phyloP scores from a whole-genome alignment of 495 filamentous ascomycete genomes.

The Endocarpon pusillum region DNA sequence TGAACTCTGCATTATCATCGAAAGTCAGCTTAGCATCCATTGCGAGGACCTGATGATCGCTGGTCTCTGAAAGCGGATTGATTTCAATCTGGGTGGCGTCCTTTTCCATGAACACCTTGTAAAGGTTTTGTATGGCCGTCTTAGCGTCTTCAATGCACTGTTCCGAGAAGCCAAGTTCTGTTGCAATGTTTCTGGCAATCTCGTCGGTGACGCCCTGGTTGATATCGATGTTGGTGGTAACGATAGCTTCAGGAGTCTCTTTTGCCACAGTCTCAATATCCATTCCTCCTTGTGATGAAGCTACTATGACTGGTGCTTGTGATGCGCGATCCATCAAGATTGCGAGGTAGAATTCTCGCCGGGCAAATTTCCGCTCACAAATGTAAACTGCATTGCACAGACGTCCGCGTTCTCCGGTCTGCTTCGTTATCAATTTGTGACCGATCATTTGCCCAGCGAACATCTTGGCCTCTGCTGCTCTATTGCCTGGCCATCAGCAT shows the following conservation, averaged over 20 bases:
- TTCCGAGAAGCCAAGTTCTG: slow-evolving; percentile 86
- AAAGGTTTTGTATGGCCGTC: slow-evolving; percentile 93
- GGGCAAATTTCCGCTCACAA: slow-evolving; percentile 97
- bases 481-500: slow-evolving; percentile 15
- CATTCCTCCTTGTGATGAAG: slow-evolving; percentile 96
- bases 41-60: slow-evolving; percentile 88
- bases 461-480: slow-evolving; percentile 78
- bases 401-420: slow-evolving; percentile 82
- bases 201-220: slow-evolving; percentile 88
- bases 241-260: slow-evolving; percentile 90
- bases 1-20: slow-evolving; percentile 96
- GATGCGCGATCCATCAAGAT: slow-evolving; percentile 90
- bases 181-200: slow-evolving; percentile 78
- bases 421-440: slow-evolving; percentile 98
- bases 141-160: slow-evolving; percentile 91
- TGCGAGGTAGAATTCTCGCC: slow-evolving; percentile 96
- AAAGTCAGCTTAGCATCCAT: slow-evolving; percentile 99
- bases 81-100: slow-evolving; percentile 99
- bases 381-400: slow-evolving; percentile 95
- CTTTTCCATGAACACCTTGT: slow-evolving; percentile 94
- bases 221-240: slow-evolving; percentile 83
- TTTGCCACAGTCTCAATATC: slow-evolving; percentile 97
- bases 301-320: slow-evolving; percentile 87
- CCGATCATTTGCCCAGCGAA: slow-evolving; percentile 99
- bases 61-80: slow-evolving; percentile 94